Evolutionary conservation across 1,284 basidiomycete species (phyloP).

Genomic region (Lignosus rhinocerotis): DNA sequence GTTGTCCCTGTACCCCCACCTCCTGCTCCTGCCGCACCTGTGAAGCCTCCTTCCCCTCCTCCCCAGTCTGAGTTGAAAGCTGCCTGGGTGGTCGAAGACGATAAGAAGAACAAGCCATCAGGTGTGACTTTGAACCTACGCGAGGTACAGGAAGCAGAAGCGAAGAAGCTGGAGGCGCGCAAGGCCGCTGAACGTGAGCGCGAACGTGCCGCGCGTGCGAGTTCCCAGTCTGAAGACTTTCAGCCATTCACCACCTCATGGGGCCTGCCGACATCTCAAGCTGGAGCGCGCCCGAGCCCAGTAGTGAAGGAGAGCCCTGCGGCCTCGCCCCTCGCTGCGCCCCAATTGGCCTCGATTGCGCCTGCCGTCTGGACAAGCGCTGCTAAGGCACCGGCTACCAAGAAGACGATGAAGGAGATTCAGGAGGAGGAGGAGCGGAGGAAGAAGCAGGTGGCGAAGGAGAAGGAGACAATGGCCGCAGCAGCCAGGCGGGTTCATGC

Average conservation of each 20-base stretch:
- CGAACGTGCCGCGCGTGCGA: slow-evolving; percentile 55
- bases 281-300: slow-evolving; percentile 50
- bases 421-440: slow-evolving; percentile 94
- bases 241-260: slow-evolving; percentile 71
- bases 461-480: slow-evolving; percentile 52
- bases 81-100: slow-evolving; percentile 67
- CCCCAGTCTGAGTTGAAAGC: slow-evolving; percentile 41
- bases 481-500: slow-evolving; percentile 75
- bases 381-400: slow-evolving; percentile 53
- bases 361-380: slow-evolving; percentile 69
- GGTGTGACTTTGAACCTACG: slow-evolving; percentile 70
- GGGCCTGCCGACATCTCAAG: slow-evolving; percentile 77
- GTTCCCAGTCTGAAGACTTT: slow-evolving; percentile 49
- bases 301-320: slow-evolving; percentile 46
- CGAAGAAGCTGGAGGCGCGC: slow-evolving; percentile 76
- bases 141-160: slow-evolving; percentile 95
- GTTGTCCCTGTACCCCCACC: slow-evolving; percentile 12
- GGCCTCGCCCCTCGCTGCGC: slow-evolving; percentile 32
- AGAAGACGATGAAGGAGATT: slow-evolving; percentile 98
- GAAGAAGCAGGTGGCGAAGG: slow-evolving; percentile 77
- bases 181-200: slow-evolving; percentile 68
- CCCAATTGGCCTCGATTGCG: slow-evolving; percentile 37
- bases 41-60: slow-evolving; percentile 30
- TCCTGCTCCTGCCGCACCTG: slow-evolving; percentile 11
- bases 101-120: slow-evolving; percentile 49